These are phyloP conservation scores for Capillidium heterosporum DNA, from an alignment of 371 early-diverging fungal species.

Conservation along the genomic window DNA sequence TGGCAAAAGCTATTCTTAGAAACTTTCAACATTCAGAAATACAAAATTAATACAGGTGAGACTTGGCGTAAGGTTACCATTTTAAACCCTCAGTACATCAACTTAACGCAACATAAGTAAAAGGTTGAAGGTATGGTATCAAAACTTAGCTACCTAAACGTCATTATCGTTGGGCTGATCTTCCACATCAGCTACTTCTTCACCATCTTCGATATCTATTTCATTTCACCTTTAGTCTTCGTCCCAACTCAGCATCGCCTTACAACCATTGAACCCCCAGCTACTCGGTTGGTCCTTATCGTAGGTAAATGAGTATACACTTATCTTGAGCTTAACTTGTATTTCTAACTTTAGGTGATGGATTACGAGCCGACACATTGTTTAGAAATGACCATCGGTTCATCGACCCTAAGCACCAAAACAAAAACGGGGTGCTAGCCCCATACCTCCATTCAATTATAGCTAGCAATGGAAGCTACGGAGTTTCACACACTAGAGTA, in stretches of 20 bases:
- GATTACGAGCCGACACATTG: conserved; percentile 81
- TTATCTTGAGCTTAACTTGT: background rate
- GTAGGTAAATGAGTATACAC: conserved; percentile 37
- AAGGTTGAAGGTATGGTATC: too few species aligned
- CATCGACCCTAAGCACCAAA: too few species aligned
- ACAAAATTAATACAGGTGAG: too few species aligned
- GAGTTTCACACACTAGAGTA: conserved; percentile 88
- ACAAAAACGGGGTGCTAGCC: conserved; percentile 32
- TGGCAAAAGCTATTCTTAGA: too few species aligned
- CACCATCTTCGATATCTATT: conserved; percentile 95
- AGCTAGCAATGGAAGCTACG: conserved; percentile 55
- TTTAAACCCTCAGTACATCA: too few species aligned
- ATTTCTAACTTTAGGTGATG: conserved; percentile 43
- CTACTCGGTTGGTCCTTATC: conserved; percentile 72
- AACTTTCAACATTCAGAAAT: too few species aligned
- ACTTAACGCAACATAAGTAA: too few species aligned
- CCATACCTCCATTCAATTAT: conserved; percentile 54
- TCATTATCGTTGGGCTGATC: conserved; percentile 74
- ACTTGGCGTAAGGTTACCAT: too few species aligned
- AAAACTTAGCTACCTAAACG: too few species aligned
- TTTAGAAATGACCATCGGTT: conserved; percentile 22
- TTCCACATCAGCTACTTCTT: conserved; percentile 78
- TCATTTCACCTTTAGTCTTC: conserved; percentile 78
- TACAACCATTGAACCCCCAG: conserved; percentile 36
- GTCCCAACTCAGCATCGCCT: background rate